Conservation (phyloP, 306 rosid genomes). For the Vigna trinervia region DNA sequence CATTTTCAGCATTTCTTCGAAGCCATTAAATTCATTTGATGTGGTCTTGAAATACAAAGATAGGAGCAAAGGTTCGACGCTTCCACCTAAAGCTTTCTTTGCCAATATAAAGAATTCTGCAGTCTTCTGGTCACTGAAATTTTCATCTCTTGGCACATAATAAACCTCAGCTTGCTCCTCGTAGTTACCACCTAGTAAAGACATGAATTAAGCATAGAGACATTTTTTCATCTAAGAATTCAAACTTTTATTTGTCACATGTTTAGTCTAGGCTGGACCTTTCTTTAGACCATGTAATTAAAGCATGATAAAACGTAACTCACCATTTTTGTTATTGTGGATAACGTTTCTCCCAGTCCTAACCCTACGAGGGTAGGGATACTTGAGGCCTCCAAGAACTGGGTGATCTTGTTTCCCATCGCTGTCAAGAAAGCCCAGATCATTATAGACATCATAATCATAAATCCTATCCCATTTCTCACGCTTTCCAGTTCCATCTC, state of each 20-base stretch:
- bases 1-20: conserved; percentile 61
- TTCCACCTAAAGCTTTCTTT: conserved; percentile 31
- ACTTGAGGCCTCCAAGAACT: conserved; percentile 43
- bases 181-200: no score
- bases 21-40: conserved; percentile 54
- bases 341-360: conserved; percentile 54
- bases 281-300: no score
- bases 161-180: no score
- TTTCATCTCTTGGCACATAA: no score
- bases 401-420: conserved; percentile 15
- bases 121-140: no score
- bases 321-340: neutral
- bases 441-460: conserved; percentile 73
- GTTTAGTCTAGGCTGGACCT: no score
- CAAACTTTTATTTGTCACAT: no score
- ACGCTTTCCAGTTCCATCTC: conserved; percentile 65
- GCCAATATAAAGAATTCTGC: no score
- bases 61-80: conserved; percentile 1
- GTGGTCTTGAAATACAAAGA: conserved; percentile 29
- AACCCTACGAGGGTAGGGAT: conserved; percentile 78
- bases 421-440: conserved; percentile 57
- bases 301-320: conserved; percentile 22
- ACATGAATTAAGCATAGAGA: no score
- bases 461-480: conserved; percentile 65
- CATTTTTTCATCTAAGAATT: no score